A percentile compares a stretch with the other conserved stretches of the same genome.
Evolutionary conservation across 805 yeast species (phyloP).

Genomic region (Metschnikowia santaceciliae): DNA sequence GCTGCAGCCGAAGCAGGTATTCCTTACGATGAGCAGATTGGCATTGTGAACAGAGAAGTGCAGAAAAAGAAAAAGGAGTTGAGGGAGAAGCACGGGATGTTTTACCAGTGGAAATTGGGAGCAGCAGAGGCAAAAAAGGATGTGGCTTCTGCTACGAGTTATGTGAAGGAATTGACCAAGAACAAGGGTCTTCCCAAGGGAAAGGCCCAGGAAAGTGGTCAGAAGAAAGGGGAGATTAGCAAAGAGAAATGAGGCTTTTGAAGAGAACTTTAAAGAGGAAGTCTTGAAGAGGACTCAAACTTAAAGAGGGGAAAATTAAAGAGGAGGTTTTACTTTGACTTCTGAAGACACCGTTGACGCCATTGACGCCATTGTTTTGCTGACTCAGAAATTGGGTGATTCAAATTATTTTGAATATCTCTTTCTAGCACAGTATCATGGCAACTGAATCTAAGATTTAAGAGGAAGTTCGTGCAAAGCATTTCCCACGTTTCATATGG

Average conservation of each 20-base stretch:
- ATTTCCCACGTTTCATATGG: too few relatives aligned
- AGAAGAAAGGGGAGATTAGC: background rate
- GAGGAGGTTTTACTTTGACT: background rate
- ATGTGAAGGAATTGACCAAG: constrained; percentile 17
- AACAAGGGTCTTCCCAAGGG: constrained; percentile 12
- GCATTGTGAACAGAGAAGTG: constrained; percentile 44
- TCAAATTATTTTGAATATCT: too few relatives aligned
- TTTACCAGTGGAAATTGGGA: constrained; percentile 52
- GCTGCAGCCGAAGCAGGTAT: constrained; percentile 72
- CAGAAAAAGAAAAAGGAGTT: constrained; percentile 48
- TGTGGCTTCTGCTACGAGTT: constrained; percentile 20
- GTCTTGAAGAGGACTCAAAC: too few relatives aligned
- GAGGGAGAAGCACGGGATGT: constrained; percentile 53
- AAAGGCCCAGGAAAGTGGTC: constrained; percentile 7
- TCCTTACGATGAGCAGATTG: constrained; percentile 56
- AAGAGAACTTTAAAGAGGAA: background rate
- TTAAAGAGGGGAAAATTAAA: background rate
- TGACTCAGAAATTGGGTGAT: too few relatives aligned
- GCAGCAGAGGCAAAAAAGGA: constrained; percentile 32
- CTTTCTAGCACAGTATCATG: too few relatives aligned
- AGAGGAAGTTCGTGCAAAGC: too few relatives aligned
- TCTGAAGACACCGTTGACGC: too few relatives aligned
- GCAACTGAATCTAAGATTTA: too few relatives aligned
- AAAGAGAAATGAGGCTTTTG: too few relatives aligned
- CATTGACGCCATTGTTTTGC: too few relatives aligned